Percentiles rank a stretch among this genome's conserved stretches.
These are phyloP conservation scores for Gentiana macrophylla DNA, from an alignment of 257 asterid species.

Conservation along the genomic window DNA sequence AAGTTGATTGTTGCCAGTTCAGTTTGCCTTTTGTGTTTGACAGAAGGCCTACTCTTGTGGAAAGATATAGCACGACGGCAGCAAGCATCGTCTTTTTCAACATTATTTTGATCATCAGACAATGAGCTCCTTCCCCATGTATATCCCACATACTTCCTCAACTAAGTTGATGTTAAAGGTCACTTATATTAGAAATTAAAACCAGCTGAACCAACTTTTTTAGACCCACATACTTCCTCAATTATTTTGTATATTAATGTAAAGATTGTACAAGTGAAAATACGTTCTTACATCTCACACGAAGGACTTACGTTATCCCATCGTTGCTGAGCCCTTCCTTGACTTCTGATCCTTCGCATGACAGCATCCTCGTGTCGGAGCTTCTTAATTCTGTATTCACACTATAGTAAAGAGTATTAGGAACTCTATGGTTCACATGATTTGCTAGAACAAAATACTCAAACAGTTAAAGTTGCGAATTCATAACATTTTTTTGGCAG, in stretches of 20 bases:
- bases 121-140: constrained; percentile 59
- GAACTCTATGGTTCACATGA: neutral
- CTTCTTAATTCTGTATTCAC: constrained; percentile 74
- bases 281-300: neutral
- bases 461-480: neutral
- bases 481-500: too few species aligned
- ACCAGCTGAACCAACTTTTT: constrained; percentile 6
- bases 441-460: neutral
- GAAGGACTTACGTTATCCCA: constrained; percentile 74
- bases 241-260: neutral
- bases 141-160: constrained; percentile 78
- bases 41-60: constrained; percentile 34
- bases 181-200: constrained; percentile 3
- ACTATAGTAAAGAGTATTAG: constrained; percentile 27
- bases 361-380: constrained; percentile 69
- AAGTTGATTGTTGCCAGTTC: constrained; percentile 36
- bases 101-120: constrained; percentile 36
- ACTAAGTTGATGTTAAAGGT: constrained; percentile 23
- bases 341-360: constrained; percentile 58
- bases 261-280: neutral
- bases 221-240: too few species aligned
- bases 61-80: constrained; percentile 33
- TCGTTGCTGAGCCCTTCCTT: constrained; percentile 64
- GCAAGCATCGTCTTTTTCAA: constrained; percentile 37
- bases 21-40: constrained; percentile 23